phyloP scores from a whole-genome alignment of 164 flowering plant genomes.

The Cinnamomum chago region DNA sequence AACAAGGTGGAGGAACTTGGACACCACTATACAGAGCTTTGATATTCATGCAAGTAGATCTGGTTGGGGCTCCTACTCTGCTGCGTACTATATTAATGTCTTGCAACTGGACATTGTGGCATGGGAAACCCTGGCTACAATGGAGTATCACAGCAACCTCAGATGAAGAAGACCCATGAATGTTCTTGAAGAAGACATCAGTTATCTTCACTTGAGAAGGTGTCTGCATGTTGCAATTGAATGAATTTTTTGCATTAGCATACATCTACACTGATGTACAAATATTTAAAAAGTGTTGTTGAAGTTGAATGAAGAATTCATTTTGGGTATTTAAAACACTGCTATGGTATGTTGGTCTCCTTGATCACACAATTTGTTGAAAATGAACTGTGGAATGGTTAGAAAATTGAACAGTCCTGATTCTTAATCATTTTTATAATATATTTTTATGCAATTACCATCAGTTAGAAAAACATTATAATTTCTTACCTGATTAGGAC shows the following conservation, averaged over 20 bases:
- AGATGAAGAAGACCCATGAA: constrained; percentile 50
- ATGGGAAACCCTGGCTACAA: constrained; percentile 55
- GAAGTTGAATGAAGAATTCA: no score
- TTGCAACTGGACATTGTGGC: constrained; percentile 40
- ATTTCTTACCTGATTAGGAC: neutral
- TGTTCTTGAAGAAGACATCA: constrained; percentile 47
- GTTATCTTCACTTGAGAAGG: constrained; percentile 49
- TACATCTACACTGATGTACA: no score
- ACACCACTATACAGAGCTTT: constrained; percentile 44
- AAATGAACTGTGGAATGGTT: no score
- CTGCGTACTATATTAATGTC: constrained; percentile 32
- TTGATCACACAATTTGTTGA: no score
- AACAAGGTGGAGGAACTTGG: constrained; percentile 59
- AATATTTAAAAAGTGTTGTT: no score
- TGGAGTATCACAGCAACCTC: constrained; percentile 41
- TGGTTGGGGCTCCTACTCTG: neutral
- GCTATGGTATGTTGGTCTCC: no score
- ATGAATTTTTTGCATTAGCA: no score
- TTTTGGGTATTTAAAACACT: no score
- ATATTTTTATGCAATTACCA: no score
- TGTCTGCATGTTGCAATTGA: constrained; percentile 21
- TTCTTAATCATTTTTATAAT: no score
- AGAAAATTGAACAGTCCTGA: no score
- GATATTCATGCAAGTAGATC: constrained; percentile 37
- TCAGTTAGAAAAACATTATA: neutral